phyloP scores from a whole-genome alignment of 176 grass and related monocot genomes.

The Aegilops longissima region DNA sequence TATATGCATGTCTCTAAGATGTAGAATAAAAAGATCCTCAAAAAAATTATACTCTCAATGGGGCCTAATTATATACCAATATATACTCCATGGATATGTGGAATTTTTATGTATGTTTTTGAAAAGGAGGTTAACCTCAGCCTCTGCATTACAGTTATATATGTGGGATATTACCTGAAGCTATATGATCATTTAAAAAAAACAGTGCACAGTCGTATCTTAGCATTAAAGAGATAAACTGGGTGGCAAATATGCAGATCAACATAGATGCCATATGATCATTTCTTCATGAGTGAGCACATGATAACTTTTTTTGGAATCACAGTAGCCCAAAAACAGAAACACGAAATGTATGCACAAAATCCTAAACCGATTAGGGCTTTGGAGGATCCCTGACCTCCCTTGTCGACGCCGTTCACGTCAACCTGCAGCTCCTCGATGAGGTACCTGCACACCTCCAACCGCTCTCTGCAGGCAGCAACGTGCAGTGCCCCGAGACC shows the following conservation, averaged over 20 bases:
- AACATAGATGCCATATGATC: neutral
- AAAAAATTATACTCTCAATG: neutral
- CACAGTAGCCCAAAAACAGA: neutral
- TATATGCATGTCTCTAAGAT: no score
- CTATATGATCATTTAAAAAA: no score
- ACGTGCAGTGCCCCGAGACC: conserved; percentile 3
- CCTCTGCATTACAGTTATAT: no score
- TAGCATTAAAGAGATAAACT: neutral
- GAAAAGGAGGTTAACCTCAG: no score
- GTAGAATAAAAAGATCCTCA: no score
- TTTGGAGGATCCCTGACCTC: neutral
- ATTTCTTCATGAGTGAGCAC: neutral
- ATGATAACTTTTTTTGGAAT: no score
- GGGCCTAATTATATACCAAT: neutral
- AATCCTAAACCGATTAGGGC: neutral
- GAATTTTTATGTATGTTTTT: no score
- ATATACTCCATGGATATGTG: neutral
- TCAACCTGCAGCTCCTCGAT: conserved; percentile 12
- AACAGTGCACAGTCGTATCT: no score
- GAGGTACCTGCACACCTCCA: conserved; percentile 18
- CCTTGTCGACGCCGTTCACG: neutral
- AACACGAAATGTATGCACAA: no score
- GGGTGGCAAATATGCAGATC: neutral
- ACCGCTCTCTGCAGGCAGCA: neutral
- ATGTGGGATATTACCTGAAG: neutral